Percentiles rank a stretch among this genome's conserved stretches.
Evolutionary conservation across 2,329 filamentous ascomycete genomes (phyloP).

Genomic region (Falciphora oryzae): DNA sequence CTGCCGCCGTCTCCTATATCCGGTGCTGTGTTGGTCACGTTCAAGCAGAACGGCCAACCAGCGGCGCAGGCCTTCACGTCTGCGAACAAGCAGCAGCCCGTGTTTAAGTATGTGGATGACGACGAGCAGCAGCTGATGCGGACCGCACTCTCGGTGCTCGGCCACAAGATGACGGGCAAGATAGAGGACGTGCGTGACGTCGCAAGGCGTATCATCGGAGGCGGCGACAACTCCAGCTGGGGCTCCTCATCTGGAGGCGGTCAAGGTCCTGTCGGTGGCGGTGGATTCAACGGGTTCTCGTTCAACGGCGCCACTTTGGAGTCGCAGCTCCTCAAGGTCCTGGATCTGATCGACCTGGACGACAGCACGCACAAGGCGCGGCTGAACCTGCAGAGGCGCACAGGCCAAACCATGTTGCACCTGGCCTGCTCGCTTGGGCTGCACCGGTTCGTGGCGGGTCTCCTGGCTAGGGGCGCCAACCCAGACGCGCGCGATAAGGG

Average conservation of each 20-base stretch:
- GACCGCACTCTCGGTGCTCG: conserved; percentile 59
- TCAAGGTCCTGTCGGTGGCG: conserved; percentile 21
- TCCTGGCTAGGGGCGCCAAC: conserved; percentile 73
- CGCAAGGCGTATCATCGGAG: conserved; percentile 55
- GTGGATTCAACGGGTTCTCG: conserved; percentile 28
- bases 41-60: conserved; percentile 46
- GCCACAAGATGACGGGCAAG: conserved; percentile 58
- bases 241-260: conserved; percentile 34
- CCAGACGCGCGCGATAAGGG: conserved; percentile 69
- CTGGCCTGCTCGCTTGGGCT: conserved; percentile 71
- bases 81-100: conserved; percentile 35
- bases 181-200: conserved; percentile 57
- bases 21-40: conserved; percentile 65
- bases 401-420: conserved; percentile 76
- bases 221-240: conserved; percentile 26
- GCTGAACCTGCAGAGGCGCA: conserved; percentile 55
- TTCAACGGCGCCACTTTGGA: conserved; percentile 48
- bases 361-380: conserved; percentile 63
- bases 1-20: conserved; percentile 64
- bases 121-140: conserved; percentile 64
- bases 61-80: conserved; percentile 24
- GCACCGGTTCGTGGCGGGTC: conserved; percentile 67
- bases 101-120: conserved; percentile 71
- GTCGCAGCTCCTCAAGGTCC: conserved; percentile 61
- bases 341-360: conserved; percentile 76